phyloP scores from a whole-genome alignment of 2,329 filamentous ascomycete species.

The Alternaria longipes region DNA sequence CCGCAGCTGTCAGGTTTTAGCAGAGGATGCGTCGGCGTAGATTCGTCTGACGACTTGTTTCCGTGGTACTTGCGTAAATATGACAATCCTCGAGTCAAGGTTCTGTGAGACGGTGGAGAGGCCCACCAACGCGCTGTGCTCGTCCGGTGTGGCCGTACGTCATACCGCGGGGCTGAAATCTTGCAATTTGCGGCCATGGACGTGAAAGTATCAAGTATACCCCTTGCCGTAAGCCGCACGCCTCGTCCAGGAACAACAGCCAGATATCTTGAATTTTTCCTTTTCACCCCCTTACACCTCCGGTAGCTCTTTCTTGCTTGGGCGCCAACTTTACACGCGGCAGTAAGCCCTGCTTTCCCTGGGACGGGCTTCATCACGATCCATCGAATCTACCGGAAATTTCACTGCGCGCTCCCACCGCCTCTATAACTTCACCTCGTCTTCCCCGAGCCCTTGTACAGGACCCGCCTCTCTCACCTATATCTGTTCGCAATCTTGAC shows the following conservation, averaged over 20 bases:
- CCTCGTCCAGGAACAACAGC: constrained; percentile 24
- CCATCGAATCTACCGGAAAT: constrained; percentile 23
- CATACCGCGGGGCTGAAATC: constrained; percentile 21
- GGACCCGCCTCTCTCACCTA: not conserved
- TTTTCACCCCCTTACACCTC: not conserved
- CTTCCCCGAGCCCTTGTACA: not conserved
- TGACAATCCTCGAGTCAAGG: constrained; percentile 13
- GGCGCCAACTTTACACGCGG: constrained; percentile 10
- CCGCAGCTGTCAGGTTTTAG: constrained; percentile 9
- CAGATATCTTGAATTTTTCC: constrained; percentile 9
- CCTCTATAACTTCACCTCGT: constrained; percentile 13
- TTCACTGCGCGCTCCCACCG: constrained; percentile 16
- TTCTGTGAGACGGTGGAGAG: constrained; percentile 13
- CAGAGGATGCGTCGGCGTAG: constrained; percentile 1
- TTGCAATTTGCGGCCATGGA: constrained; percentile 21
- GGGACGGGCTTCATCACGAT: constrained; percentile 11
- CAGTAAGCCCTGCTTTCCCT: constrained; percentile 9
- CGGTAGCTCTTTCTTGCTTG: constrained; percentile 14
- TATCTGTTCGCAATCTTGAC: constrained; percentile 4
- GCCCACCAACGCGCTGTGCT: constrained; percentile 12
- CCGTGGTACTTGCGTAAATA: constrained; percentile 11
- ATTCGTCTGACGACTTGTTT: constrained; percentile 2
- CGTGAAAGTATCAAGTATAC: constrained; percentile 5
- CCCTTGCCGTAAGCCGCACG: constrained; percentile 9
- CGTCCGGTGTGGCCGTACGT: constrained; percentile 19